A percentile compares a stretch with the other conserved stretches of the same genome.
These are phyloP conservation scores for Emericellopsis atlantica DNA, from an alignment of 2,329 filamentous ascomycete species.

Conservation along the genomic window DNA sequence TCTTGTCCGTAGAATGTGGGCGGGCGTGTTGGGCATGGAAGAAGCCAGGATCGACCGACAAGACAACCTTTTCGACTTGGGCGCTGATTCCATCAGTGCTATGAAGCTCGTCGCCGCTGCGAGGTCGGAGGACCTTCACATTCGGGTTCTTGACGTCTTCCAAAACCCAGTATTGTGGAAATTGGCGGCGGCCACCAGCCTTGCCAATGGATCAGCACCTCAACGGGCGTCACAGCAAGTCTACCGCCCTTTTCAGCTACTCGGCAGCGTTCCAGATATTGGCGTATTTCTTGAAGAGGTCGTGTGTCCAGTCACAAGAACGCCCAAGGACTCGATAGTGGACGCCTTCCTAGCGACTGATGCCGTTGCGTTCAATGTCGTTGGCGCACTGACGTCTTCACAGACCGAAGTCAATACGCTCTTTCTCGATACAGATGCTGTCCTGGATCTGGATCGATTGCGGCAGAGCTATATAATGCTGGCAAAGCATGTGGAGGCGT, in stretches of 20 bases:
- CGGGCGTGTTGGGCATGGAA: slow-evolving; percentile 4
- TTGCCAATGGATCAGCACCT: neutral
- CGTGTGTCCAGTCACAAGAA: slow-evolving; percentile 2
- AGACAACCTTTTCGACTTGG: slow-evolving; percentile 9
- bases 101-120: slow-evolving; percentile 5
- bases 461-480: slow-evolving; percentile 2
- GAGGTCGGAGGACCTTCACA: slow-evolving; percentile 3
- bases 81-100: slow-evolving; percentile 6
- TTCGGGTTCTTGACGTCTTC: slow-evolving; percentile 5
- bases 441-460: slow-evolving; percentile 2
- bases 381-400: slow-evolving; percentile 1
- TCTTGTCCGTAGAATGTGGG: slow-evolving; percentile 4
- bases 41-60: slow-evolving; percentile 4
- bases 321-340: slow-evolving; percentile 1
- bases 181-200: slow-evolving; percentile 3
- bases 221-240: neutral
- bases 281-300: slow-evolving; percentile 1
- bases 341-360: slow-evolving; percentile 3
- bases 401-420: slow-evolving; percentile 4
- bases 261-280: slow-evolving; percentile 1
- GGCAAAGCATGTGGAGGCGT: slow-evolving; percentile 3
- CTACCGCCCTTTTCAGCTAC: slow-evolving; percentile 3
- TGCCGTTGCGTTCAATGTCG: slow-evolving; percentile 3
- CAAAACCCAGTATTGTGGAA: slow-evolving; percentile 4
- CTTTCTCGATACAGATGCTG: slow-evolving; percentile 2